A percentile compares a stretch with the other conserved stretches of the same genome.
Evolutionary conservation across 1,139 yeast genomes (phyloP).

Genomic region (Kodamaea suecica): DNA sequence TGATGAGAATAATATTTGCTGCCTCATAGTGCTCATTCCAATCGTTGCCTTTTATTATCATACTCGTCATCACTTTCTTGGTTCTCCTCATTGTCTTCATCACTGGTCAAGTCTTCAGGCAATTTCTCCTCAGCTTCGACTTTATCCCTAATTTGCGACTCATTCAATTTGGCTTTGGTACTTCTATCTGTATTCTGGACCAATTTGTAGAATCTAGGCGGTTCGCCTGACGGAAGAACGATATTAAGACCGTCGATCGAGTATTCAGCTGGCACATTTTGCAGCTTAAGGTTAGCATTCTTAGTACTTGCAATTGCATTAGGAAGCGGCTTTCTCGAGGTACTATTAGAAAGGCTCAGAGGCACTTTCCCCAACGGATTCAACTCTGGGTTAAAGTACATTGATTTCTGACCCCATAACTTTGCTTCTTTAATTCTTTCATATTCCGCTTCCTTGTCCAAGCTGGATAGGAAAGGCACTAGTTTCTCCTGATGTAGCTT

Average conservation of each 20-base stretch:
- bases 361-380: constrained; percentile 49
- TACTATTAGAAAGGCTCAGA: constrained; percentile 1
- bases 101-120: constrained; percentile 4
- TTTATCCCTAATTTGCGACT: constrained; percentile 4
- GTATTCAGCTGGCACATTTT: not conserved
- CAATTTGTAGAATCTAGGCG: constrained; percentile 40
- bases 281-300: not conserved
- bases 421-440: constrained; percentile 22
- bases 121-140: constrained; percentile 4
- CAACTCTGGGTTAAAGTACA: constrained; percentile 45
- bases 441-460: constrained; percentile 15
- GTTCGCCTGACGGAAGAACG: constrained; percentile 36
- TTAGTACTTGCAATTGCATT: constrained; percentile 19
- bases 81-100: constrained; percentile 5
- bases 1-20: too few relatives aligned
- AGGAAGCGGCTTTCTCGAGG: constrained; percentile 14
- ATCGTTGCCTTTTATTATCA: constrained; percentile 5
- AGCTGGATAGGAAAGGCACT: constrained; percentile 19
- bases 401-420: constrained; percentile 38
- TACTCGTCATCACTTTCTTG: constrained; percentile 6
- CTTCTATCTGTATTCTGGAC: constrained; percentile 29
- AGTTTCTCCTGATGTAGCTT: constrained; percentile 33
- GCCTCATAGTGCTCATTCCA: not conserved
- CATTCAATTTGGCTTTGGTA: constrained; percentile 2
- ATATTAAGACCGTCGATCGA: constrained; percentile 24